Conservation (phyloP, 139 green algal species). For the Penium margaritaceum region DNA sequence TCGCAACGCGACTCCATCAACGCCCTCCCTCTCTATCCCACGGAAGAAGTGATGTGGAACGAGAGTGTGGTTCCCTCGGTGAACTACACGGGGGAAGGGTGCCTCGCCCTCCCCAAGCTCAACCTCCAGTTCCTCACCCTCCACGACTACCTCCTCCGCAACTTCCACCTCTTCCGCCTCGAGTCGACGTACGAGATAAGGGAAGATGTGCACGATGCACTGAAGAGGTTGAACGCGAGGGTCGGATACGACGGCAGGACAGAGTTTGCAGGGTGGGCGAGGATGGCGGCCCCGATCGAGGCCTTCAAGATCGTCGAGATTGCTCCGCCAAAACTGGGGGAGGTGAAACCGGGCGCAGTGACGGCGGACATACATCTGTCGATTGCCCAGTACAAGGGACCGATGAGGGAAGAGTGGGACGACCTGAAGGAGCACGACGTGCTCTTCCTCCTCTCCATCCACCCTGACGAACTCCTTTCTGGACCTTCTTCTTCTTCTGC, state of each 20-base stretch:
- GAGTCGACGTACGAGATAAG: constrained; percentile 95
- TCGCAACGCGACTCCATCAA: constrained; percentile 73
- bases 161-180: constrained; percentile 93
- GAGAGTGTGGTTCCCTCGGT: constrained; percentile 63
- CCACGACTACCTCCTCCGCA: constrained; percentile 91
- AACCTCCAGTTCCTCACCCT: constrained; percentile 97
- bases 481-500: too few species aligned
- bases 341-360: constrained; percentile 74
- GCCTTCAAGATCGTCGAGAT: constrained; percentile 68
- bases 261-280: constrained; percentile 69
- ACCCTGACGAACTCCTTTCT: constrained; percentile 11
- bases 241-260: not conserved
- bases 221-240: constrained; percentile 58
- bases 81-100: constrained; percentile 57
- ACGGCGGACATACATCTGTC: constrained; percentile 69
- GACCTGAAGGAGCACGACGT: constrained; percentile 86
- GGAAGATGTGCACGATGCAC: constrained; percentile 81
- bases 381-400: constrained; percentile 50
- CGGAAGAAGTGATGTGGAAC: constrained; percentile 86
- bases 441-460: constrained; percentile 80
- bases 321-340: constrained; percentile 72
- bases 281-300: constrained; percentile 74
- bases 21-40: constrained; percentile 92
- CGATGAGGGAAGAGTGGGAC: constrained; percentile 82
- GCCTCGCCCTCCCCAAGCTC: constrained; percentile 87